A percentile compares a stretch with the other conserved stretches of the same genome.
Conservation (phyloP, 2,329 filamentous ascomycete genomes). For the Daldinia sp. region DNA sequence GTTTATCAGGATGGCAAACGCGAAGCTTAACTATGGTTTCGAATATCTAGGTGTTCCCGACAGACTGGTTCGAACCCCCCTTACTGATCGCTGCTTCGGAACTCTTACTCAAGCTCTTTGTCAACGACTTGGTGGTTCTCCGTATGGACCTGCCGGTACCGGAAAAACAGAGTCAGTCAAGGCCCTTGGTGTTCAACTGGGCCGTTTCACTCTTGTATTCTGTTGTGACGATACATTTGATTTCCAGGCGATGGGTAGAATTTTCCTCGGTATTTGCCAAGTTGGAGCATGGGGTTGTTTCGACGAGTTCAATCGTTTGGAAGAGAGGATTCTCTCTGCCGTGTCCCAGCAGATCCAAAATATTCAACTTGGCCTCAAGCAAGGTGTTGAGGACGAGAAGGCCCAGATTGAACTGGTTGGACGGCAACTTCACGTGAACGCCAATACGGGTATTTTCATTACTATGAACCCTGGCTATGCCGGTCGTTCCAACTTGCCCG, state of each 20-base stretch:
- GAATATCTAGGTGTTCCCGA: slow-evolving; percentile 98
- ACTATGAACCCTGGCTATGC: slow-evolving; percentile 99
- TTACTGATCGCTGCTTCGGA: slow-evolving; percentile 98
- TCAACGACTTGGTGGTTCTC: slow-evolving; percentile 93
- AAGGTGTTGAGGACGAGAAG: slow-evolving; percentile 80
- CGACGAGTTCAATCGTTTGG: slow-evolving; percentile 98
- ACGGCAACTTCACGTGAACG: slow-evolving; percentile 86
- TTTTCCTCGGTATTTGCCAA: slow-evolving; percentile 98
- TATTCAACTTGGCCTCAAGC: slow-evolving; percentile 94
- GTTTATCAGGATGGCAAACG: slow-evolving; percentile 95
- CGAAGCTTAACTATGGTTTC: slow-evolving; percentile 93
- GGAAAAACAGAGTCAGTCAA: slow-evolving; percentile 99
- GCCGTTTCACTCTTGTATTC: slow-evolving; percentile 97
- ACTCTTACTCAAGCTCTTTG: slow-evolving; percentile 96
- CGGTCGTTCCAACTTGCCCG: slow-evolving; percentile 94
- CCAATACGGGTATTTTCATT: slow-evolving; percentile 98
- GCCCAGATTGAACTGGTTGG: slow-evolving; percentile 94
- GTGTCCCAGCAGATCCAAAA: slow-evolving; percentile 99
- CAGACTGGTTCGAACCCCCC: slow-evolving; percentile 91
- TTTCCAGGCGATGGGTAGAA: slow-evolving; percentile 99
- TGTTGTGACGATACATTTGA: slow-evolving; percentile 99
- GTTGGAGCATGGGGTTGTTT: slow-evolving; percentile 99
- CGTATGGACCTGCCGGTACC: slow-evolving; percentile 96
- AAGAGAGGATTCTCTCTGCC: slow-evolving; percentile 95
- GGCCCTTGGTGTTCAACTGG: slow-evolving; percentile 93